Percentiles rank a stretch among this genome's conserved stretches.
These are phyloP conservation scores for Fusarium tjaetaba DNA, from an alignment of 2,329 filamentous ascomycete species.

Conservation along the genomic window DNA sequence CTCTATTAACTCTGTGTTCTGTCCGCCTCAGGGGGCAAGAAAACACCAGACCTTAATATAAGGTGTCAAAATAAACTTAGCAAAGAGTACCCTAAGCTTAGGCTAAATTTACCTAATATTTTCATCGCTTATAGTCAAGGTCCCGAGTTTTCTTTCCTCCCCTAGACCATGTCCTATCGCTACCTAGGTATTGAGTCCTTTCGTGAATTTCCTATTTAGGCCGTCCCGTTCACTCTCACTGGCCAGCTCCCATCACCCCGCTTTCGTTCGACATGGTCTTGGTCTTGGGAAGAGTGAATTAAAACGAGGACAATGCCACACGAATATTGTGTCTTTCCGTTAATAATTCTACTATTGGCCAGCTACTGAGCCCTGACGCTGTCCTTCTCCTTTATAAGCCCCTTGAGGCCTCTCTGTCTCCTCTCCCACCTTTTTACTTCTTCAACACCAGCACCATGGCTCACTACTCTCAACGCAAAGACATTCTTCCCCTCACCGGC, in stretches of 20 bases:
- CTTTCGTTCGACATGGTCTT: slow-evolving; percentile 18
- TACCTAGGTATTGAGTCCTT: neutral
- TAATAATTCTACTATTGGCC: neutral
- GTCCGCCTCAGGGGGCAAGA: neutral
- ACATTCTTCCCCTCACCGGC: slow-evolving; percentile 47
- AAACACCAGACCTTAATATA: neutral
- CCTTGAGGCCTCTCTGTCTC: neutral
- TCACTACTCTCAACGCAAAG: slow-evolving; percentile 41
- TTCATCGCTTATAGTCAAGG: neutral
- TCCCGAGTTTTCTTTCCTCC: neutral
- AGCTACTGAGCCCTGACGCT: neutral
- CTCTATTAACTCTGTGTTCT: neutral
- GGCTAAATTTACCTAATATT: neutral
- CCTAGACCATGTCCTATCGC: neutral
- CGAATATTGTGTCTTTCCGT: neutral
- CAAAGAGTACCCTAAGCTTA: neutral
- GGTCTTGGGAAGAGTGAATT: slow-evolving; percentile 5
- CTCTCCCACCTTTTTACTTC: neutral
- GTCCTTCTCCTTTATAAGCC: neutral
- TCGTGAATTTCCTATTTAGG: slow-evolving; percentile 46
- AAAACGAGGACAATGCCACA: slow-evolving; percentile 7
- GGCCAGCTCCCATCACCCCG: slow-evolving; percentile 39
- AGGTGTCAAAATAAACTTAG: neutral
- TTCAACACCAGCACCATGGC: slow-evolving; percentile 15
- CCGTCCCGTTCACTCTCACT: slow-evolving; percentile 41